A percentile compares a stretch with the other conserved stretches of the same genome.
These are phyloP conservation scores for Ogataea hybrid DNA, from an alignment of 1,139 yeast species.

Conservation along the genomic window DNA sequence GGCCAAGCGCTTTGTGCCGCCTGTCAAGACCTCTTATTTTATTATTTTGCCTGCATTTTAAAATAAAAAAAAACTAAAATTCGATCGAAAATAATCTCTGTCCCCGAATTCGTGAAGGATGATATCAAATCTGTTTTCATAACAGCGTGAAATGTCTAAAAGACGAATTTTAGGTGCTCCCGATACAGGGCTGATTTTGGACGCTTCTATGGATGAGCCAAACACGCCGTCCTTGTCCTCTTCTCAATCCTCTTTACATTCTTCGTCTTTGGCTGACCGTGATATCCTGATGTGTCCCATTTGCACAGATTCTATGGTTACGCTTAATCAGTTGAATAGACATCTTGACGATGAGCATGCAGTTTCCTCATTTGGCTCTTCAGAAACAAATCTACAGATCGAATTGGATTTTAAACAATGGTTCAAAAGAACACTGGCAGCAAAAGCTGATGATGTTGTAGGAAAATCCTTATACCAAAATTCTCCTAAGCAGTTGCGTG, in stretches of 20 bases:
- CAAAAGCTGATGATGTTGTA: conserved; percentile 27
- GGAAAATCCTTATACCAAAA: too few relatives aligned
- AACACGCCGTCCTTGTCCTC: not conserved
- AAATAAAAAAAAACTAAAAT: too few relatives aligned
- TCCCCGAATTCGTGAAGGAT: not conserved
- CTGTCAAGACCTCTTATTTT: too few relatives aligned
- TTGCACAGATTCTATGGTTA: conserved; percentile 60
- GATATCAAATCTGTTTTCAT: not conserved
- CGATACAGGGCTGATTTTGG: too few relatives aligned
- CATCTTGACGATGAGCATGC: conserved; percentile 73
- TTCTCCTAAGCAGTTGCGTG: too few relatives aligned
- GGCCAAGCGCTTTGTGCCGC: too few relatives aligned
- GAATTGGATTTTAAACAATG: conserved; percentile 40
- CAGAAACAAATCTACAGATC: conserved; percentile 18
- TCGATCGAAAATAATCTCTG: not conserved
- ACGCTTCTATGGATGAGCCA: too few relatives aligned
- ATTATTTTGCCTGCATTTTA: not conserved
- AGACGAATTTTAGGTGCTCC: conserved; percentile 23
- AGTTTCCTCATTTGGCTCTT: conserved; percentile 22
- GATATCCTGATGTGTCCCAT: conserved; percentile 56
- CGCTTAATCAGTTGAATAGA: conserved; percentile 56
- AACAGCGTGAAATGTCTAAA: conserved; percentile 19
- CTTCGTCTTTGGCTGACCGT: conserved; percentile 10
- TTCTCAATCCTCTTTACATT: conserved; percentile 5
- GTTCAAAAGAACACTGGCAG: conserved; percentile 36